Evolutionary conservation across 2,329 filamentous ascomycete species (phyloP), one percentile per base, ranked within the genome.

Genomic region (Phialophora expanda): DNA sequence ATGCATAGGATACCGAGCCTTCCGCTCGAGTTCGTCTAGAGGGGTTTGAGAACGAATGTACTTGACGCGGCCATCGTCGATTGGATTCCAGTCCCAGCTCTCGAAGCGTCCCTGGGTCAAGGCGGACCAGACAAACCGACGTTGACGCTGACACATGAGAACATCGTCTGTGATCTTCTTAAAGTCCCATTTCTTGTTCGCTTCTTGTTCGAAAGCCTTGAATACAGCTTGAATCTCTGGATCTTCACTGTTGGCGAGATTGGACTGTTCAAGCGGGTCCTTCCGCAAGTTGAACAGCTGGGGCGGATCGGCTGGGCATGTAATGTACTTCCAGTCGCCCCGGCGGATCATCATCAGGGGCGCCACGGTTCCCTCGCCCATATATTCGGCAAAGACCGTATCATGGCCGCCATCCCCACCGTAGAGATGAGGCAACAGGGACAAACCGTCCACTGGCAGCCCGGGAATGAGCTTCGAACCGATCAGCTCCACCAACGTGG

Each of bases 311-410:
- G 89, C 89, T 6, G 93, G 88, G 74, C 92, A 97, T 69, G 87
- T 92, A 70, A 95, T 88, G 77, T 93, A 97, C 82, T 97, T 97
- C 92, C 92, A 97, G 55, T 86, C 84, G 8, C 92, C 92, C 62
- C 92, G 89, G 65, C 91, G 89, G 75, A 97, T 97, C 93, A 97
- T 97, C 84, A 96, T 92, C 64, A 96, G 86, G 1, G 93, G 93
- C 4, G 90, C 89, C 63, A 96, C 84, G 1, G 93, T 97, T 56
- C 93, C 93, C 79, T 97, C 93, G 57, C 92, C 93, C 75, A 94
- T 96, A 81, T 97, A 97, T 80, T 97, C 93, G 67, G 92, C 93
- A 73, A 94, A 90, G n/a, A 95, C 93, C 11, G 91, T 95, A 76
- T 97, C 93, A 48, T 74, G 83, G 74, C 75, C 68, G 34, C 81